These are phyloP conservation scores for Debaryomyces fabryi DNA, from an alignment of 1,139 yeast species.

Conservation along the genomic window DNA sequence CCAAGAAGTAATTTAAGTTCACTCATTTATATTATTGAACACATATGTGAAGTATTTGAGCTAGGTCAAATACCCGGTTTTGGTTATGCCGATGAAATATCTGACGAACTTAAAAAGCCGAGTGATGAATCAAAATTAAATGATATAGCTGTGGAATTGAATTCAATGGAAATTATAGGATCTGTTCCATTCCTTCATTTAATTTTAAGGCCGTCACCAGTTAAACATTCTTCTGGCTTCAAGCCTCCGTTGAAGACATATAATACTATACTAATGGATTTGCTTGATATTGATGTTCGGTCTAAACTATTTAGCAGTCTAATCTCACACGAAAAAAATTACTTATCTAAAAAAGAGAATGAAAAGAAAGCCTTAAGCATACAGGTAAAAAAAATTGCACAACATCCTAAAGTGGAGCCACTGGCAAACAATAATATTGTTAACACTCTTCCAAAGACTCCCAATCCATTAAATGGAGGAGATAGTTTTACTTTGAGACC, in stretches of 20 bases:
- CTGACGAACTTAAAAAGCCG: constrained; percentile 19
- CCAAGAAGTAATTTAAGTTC: constrained; percentile 49
- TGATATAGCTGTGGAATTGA: constrained; percentile 24
- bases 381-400: constrained; percentile 7
- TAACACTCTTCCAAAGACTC: constrained; percentile 21
- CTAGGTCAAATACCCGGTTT: constrained; percentile 30
- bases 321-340: constrained; percentile 35
- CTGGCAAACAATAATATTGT: constrained; percentile 8
- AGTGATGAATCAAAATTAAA: constrained; percentile 15
- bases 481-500: constrained; percentile 47
- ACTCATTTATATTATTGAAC: constrained; percentile 40
- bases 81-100: constrained; percentile 33
- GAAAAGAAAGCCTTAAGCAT: constrained; percentile 25
- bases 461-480: constrained; percentile 21
- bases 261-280: constrained; percentile 29
- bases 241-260: constrained; percentile 43
- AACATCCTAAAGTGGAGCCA: not conserved
- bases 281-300: constrained; percentile 31
- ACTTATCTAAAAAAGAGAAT: constrained; percentile 31
- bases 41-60: constrained; percentile 30
- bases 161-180: constrained; percentile 42
- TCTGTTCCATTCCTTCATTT: constrained; percentile 46
- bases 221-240: constrained; percentile 41
- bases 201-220: constrained; percentile 44
- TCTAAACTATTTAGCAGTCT: constrained; percentile 28